Conservation (phyloP, 768 basidiomycete genomes). For the Lyophyllum atratum region DNA sequence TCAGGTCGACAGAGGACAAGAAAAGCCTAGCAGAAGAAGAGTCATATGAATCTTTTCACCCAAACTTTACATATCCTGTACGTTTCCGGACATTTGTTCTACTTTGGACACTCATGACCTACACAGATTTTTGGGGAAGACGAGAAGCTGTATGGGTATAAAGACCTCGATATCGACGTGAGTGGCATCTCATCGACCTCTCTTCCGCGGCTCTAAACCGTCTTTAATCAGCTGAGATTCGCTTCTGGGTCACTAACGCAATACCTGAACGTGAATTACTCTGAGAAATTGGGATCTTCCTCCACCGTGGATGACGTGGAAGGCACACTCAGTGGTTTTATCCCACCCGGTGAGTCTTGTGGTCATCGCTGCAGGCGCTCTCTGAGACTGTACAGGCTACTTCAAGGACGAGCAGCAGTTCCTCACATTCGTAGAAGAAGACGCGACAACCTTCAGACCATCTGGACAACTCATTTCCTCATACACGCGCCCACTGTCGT, state of each 20-base stretch:
- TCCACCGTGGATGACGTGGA: conserved; percentile 88
- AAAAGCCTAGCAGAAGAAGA: conserved; percentile 57
- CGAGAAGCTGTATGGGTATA: conserved; percentile 95
- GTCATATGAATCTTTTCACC: conserved; percentile 70
- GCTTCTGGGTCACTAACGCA: conserved; percentile 85
- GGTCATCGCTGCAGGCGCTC: background rate
- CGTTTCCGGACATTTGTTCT: conserved; percentile 23
- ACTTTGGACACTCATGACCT: background rate
- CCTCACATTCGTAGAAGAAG: conserved; percentile 67
- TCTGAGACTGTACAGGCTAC: conserved; percentile 52
- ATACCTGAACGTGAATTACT: conserved; percentile 69
- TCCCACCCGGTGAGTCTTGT: conserved; percentile 62
- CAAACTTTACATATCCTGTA: conserved; percentile 93
- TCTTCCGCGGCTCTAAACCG: background rate
- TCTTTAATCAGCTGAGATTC: conserved; percentile 64
- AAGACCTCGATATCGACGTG: conserved; percentile 82
- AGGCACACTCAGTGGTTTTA: conserved; percentile 70
- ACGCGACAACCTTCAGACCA: conserved; percentile 79
- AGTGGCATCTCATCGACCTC: conserved; percentile 22
- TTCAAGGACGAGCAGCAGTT: conserved; percentile 70
- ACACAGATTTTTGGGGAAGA: conserved; percentile 91
- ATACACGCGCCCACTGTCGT: conserved; percentile 63
- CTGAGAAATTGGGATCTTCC: conserved; percentile 62
- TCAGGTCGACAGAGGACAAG: conserved; percentile 70
- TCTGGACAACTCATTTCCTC: conserved; percentile 73